Evolutionary conservation across 192 early-diverging fungal genomes (phyloP).

Genomic region (Dissophora ornata): DNA sequence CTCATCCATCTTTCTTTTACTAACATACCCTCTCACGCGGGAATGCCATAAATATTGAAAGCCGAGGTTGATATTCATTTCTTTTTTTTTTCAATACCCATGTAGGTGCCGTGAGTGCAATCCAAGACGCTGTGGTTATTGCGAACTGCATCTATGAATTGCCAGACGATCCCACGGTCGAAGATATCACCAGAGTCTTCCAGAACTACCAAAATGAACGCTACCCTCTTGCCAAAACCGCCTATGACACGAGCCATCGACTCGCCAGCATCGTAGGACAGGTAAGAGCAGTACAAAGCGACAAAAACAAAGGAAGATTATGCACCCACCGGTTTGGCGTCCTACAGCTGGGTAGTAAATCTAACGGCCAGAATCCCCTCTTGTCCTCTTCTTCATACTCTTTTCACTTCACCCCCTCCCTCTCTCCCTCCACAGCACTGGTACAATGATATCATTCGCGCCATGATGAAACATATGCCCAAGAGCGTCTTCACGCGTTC

Average conservation of each 20-base stretch:
- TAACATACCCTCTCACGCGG: neutral
- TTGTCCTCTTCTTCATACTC: too few relatives aligned
- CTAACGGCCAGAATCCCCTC: too few relatives aligned
- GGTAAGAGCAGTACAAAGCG: neutral
- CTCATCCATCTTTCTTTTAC: neutral
- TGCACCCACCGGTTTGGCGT: too few relatives aligned
- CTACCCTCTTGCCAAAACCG: slow-evolving; percentile 20
- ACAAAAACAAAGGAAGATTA: too few relatives aligned
- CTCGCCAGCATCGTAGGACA: slow-evolving; percentile 26
- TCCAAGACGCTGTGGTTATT: slow-evolving; percentile 17
- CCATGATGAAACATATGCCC: slow-evolving; percentile 24
- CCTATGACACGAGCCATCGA: slow-evolving; percentile 34
- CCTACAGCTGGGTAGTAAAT: too few relatives aligned
- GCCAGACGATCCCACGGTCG: slow-evolving; percentile 10
- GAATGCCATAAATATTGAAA: too few relatives aligned
- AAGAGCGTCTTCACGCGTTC: slow-evolving; percentile 26
- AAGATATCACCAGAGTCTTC: slow-evolving; percentile 18
- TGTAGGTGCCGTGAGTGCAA: slow-evolving; percentile 29
- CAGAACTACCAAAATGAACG: slow-evolving; percentile 22
- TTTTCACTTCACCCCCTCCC: too few relatives aligned
- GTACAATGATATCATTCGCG: slow-evolving; percentile 21
- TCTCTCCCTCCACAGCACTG: slow-evolving; percentile 1
- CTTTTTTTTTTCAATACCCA: neutral
- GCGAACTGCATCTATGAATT: slow-evolving; percentile 35
- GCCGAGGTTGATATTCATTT: neutral